phyloP scores from a whole-genome alignment of 148 eudicot genomes.

The Dysphania ambrosioides region DNA sequence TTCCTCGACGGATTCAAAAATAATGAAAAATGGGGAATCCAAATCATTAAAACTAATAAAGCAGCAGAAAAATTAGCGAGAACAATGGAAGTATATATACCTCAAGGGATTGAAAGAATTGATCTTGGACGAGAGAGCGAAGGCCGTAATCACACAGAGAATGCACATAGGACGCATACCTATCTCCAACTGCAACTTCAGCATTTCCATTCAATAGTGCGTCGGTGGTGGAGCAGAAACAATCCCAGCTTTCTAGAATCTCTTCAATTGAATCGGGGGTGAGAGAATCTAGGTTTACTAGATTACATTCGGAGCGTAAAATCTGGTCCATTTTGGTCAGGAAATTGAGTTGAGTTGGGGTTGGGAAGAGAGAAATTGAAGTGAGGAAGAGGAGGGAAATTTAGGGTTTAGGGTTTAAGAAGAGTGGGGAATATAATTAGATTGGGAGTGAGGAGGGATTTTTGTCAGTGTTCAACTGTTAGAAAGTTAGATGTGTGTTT shows the following conservation, averaged over 20 bases:
- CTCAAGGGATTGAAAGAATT: slow-evolving; percentile 65
- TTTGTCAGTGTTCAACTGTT: no score
- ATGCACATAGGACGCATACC: slow-evolving; percentile 40
- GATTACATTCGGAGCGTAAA: slow-evolving; percentile 40
- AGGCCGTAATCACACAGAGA: slow-evolving; percentile 56
- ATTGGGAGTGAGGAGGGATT: neutral
- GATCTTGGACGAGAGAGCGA: slow-evolving; percentile 48
- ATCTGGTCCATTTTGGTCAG: slow-evolving; percentile 21
- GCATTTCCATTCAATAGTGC: slow-evolving; percentile 41
- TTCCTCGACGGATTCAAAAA: no score
- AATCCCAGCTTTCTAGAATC: slow-evolving; percentile 55
- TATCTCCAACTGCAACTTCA: slow-evolving; percentile 37
- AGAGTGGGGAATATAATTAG: neutral
- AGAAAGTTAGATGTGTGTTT: no score
- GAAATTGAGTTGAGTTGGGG: neutral
- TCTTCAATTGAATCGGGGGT: slow-evolving; percentile 39
- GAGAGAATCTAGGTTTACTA: slow-evolving; percentile 49
- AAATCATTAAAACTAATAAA: no score
- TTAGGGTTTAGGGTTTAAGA: slow-evolving; percentile 23
- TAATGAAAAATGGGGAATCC: no score
- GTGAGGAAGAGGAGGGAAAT: neutral
- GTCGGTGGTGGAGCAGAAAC: slow-evolving; percentile 54
- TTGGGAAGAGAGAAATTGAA: no score
- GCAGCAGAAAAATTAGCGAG: neutral
- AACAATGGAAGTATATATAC: slow-evolving; percentile 28